Conservation (phyloP, 306 rosid genomes). For the Pachyrhizus erosus region DNA sequence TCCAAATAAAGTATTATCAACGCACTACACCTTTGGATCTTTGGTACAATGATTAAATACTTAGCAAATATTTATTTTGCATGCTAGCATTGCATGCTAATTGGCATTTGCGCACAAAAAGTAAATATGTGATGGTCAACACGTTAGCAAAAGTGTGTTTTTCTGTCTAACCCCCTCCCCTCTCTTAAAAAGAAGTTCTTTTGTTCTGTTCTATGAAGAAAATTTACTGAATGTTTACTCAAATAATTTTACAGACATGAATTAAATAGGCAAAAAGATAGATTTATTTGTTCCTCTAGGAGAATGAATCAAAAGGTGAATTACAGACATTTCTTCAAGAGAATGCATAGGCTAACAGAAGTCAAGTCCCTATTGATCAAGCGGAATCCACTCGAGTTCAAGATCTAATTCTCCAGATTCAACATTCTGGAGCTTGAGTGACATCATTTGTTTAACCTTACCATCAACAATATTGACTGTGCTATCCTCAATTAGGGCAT, state of each 20-base stretch:
- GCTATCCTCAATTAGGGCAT: constrained; percentile 82
- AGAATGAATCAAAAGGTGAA: constrained; percentile 24
- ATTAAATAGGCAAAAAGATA: constrained; percentile 35
- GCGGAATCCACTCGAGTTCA: constrained; percentile 96
- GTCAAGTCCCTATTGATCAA: constrained; percentile 71
- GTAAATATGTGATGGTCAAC: neutral
- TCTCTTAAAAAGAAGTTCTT: neutral
- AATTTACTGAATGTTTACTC: constrained; percentile 27
- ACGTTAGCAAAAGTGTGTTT: neutral
- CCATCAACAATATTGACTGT: constrained; percentile 79
- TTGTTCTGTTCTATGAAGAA: neutral
- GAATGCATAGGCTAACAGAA: constrained; percentile 37
- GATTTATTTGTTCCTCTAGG: constrained; percentile 40
- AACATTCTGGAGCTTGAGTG: constrained; percentile 90
- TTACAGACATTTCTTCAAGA: constrained; percentile 46
- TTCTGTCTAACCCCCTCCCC: neutral
- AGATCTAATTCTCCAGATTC: constrained; percentile 85
- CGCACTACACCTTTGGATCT: too few species aligned
- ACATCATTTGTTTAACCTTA: constrained; percentile 69
- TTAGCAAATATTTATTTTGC: constrained; percentile 1
- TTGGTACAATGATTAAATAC: neutral
- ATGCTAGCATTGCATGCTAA: neutral
- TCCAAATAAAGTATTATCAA: too few species aligned
- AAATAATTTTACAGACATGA: constrained; percentile 40
- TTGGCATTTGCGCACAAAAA: neutral